Evolutionary conservation across 805 yeast genomes (phyloP).

Genomic region (Wickerhamomyces hampshirensis): DNA sequence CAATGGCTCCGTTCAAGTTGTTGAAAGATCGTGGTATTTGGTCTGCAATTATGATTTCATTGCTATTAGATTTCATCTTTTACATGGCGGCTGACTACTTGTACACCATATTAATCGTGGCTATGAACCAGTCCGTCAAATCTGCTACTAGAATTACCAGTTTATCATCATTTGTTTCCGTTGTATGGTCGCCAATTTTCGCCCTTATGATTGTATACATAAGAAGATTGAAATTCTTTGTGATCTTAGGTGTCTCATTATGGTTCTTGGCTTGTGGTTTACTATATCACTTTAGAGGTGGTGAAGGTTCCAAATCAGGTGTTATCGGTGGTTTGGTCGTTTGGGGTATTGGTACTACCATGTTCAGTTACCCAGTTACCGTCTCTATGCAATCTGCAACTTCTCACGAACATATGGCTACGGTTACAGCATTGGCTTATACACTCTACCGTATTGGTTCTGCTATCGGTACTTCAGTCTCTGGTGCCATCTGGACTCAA

Average conservation of each 20-base stretch:
- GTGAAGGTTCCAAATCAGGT: slow-evolving; percentile 45
- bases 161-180: slow-evolving; percentile 57
- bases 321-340: slow-evolving; percentile 61
- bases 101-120: slow-evolving; percentile 62
- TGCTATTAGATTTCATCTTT: slow-evolving; percentile 57
- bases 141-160: slow-evolving; percentile 64
- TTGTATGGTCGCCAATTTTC: slow-evolving; percentile 50
- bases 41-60: slow-evolving; percentile 59
- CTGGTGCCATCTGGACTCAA: slow-evolving; percentile 75
- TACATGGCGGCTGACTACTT: slow-evolving; percentile 67
- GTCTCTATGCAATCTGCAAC: slow-evolving; percentile 57
- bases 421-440: slow-evolving; percentile 52
- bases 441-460: slow-evolving; percentile 59
- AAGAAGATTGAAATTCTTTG: slow-evolving; percentile 52
- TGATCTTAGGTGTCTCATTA: slow-evolving; percentile 50
- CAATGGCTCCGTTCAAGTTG: slow-evolving; percentile 57
- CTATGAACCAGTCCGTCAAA: slow-evolving; percentile 49
- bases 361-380: slow-evolving; percentile 64
- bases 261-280: slow-evolving; percentile 61
- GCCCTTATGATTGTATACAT: slow-evolving; percentile 46
- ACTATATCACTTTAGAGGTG: slow-evolving; percentile 52
- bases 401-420: slow-evolving; percentile 66
- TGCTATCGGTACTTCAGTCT: slow-evolving; percentile 56
- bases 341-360: slow-evolving; percentile 67
- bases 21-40: slow-evolving; percentile 68